phyloP scores from a whole-genome alignment of 2,329 filamentous ascomycete genomes.

The Colletotrichum sp. region DNA sequence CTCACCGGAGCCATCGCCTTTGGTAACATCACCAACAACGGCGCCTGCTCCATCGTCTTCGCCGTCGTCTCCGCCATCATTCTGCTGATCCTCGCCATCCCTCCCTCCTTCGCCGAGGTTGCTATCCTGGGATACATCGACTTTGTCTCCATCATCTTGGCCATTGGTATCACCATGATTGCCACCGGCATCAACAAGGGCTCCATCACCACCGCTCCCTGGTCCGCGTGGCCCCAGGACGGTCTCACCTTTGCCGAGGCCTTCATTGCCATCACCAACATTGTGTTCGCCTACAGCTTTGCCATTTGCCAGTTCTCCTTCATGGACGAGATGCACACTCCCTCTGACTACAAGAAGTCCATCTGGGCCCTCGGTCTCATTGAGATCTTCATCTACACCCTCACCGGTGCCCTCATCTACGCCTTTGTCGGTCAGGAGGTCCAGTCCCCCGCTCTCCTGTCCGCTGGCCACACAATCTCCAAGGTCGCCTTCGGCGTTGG shows the following conservation, averaged over 20 bases:
- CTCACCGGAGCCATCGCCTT: constrained; percentile 74
- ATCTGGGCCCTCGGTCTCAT: constrained; percentile 66
- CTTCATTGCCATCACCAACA: constrained; percentile 70
- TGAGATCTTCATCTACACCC: constrained; percentile 69
- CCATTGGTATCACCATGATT: constrained; percentile 71
- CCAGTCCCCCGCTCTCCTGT: constrained; percentile 70
- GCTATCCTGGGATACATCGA: constrained; percentile 56
- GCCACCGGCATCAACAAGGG: constrained; percentile 57
- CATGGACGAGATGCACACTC: constrained; percentile 60
- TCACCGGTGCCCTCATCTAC: constrained; percentile 73
- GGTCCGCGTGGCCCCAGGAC: constrained; percentile 52
- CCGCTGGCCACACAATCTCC: constrained; percentile 61
- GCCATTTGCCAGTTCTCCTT: constrained; percentile 58
- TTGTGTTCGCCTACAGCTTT: constrained; percentile 72
- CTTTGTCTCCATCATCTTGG: constrained; percentile 67
- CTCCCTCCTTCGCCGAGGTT: constrained; percentile 53
- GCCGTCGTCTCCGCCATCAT: constrained; percentile 51
- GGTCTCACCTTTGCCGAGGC: constrained; percentile 55
- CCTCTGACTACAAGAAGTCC: constrained; percentile 54
- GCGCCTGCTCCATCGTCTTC: constrained; percentile 49
- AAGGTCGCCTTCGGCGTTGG: constrained; percentile 75
- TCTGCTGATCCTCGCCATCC: constrained; percentile 49
- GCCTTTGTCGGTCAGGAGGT: constrained; percentile 70
- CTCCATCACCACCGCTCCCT: constrained; percentile 33
- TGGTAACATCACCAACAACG: constrained; percentile 66